Evolutionary conservation across 2,329 filamentous ascomycete species (phyloP), one percentile per base, ranked within the genome.

Genomic region (Pseudocercospora pini-densiflorae): DNA sequence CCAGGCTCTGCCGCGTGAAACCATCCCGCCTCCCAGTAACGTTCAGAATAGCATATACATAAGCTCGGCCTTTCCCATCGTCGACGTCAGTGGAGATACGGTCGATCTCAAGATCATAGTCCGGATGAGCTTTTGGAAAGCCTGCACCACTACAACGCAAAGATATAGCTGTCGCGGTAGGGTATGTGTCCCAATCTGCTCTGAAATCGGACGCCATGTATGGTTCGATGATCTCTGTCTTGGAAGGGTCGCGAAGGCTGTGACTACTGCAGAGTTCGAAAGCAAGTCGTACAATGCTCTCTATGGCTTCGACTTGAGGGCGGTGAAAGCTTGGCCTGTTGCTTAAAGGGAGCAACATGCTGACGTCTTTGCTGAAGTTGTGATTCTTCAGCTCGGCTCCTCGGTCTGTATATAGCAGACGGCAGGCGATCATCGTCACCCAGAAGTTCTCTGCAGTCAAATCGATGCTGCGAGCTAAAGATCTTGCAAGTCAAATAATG

Each of bases 161-260:
- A 24, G 51, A 24, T 10, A 23, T n/a, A 8, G 51, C n/a, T 8
- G 23, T 24, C 8, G 19, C 23, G 24, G 51, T 55, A n/a, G 51
- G 51, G 24, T 55, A 55, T 12, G 51, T 55, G 23, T 55, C 51
- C 51, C 51, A 55, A 31, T 55, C 51, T 24, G 51, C 51, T 12
- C 51, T 19, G 16, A 55, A 55, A 6, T 55, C 51, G 51, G 51
- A 24, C 19, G 51, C 29, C 19, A 55, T 24, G 51, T 24, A 31
- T 9, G 23, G 31, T 16, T 45, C 14, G 14, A 45, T 5, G 40
- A 45, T 45, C 40, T 45, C 40, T 45, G 40, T 45, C 40, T 45
- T 45, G 5, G 40, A 45, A 16, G 40, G 40, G 1, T 16, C 19
- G 5, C 40, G 14, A 45, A 45, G 19, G 14, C 14, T 19, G 40